A percentile compares a stretch with the other conserved stretches of the same genome.
These are phyloP conservation scores for Chiua virens DNA, from an alignment of 768 basidiomycete species.

Conservation along the genomic window DNA sequence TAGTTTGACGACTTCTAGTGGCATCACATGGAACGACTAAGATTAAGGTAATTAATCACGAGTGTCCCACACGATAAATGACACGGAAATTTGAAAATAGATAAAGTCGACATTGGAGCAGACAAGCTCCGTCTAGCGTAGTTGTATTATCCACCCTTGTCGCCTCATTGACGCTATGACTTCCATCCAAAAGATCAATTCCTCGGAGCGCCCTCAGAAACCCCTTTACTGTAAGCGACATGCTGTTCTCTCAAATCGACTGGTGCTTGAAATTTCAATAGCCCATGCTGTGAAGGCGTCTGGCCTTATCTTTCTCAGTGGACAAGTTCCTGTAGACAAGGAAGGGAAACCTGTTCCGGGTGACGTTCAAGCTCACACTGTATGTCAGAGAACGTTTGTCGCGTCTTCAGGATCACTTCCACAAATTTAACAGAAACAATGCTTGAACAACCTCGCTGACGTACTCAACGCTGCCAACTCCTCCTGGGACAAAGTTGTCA, in stretches of 20 bases:
- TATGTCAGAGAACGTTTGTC: conserved; percentile 24
- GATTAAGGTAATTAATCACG: not conserved
- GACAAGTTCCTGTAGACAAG: conserved; percentile 53
- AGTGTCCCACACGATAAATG: not conserved
- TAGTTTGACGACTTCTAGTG: not conserved
- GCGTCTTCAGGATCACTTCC: not conserved
- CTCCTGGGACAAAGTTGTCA: conserved; percentile 58
- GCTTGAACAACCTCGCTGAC: conserved; percentile 53
- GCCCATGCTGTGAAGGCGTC: conserved; percentile 59
- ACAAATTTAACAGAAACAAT: conserved; percentile 45
- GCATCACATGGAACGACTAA: conserved; percentile 1
- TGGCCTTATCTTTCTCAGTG: conserved; percentile 61
- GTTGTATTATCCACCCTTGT: not conserved
- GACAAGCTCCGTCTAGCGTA: no score
- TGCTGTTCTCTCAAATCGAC: not conserved
- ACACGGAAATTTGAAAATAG: conserved; percentile 3
- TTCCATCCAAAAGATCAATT: conserved; percentile 57
- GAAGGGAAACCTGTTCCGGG: conserved; percentile 51
- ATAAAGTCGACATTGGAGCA: not conserved
- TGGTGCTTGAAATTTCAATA: conserved; percentile 15
- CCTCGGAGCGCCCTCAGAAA: conserved; percentile 39
- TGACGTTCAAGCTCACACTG: conserved; percentile 62
- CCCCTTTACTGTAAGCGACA: conserved; percentile 12
- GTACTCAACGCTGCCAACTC: conserved; percentile 55
- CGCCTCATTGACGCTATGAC: conserved; percentile 32